Evolutionary conservation across 805 yeast species (phyloP).

Genomic region (Barnettozyma populi): DNA sequence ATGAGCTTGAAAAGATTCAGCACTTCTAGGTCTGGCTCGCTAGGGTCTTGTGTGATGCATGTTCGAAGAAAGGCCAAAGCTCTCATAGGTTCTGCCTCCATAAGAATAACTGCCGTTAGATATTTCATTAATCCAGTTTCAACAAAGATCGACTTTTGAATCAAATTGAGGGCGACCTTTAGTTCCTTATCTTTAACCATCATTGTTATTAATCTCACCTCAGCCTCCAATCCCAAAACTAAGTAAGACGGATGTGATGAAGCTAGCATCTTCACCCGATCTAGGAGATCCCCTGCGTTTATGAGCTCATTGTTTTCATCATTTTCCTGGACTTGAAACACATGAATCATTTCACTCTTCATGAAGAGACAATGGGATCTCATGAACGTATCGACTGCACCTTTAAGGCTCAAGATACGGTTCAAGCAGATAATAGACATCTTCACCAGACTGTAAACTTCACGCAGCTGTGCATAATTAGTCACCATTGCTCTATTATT

Average conservation of each 20-base stretch:
- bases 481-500: background rate
- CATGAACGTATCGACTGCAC: background rate
- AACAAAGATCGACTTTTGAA: conserved; percentile 1
- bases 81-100: conserved; percentile 4
- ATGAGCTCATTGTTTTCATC: conserved; percentile 12
- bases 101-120: conserved; percentile 1
- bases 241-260: conserved; percentile 19
- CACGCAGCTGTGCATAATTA: background rate
- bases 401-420: conserved; percentile 1
- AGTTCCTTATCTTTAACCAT: conserved; percentile 1
- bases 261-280: conserved; percentile 11
- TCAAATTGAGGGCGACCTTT: conserved; percentile 8
- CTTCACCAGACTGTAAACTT: conserved; percentile 6
- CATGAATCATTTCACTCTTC: conserved; percentile 6
- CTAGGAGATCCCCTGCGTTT: conserved; percentile 5
- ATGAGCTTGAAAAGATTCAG: conserved; percentile 6
- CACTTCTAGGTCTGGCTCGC: conserved; percentile 4
- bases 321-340: background rate
- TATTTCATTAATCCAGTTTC: conserved; percentile 6
- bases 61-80: conserved; percentile 6
- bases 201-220: conserved; percentile 2
- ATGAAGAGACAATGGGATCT: conserved; percentile 4
- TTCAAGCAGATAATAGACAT: conserved; percentile 5
- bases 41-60: background rate
- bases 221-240: conserved; percentile 5